These are phyloP conservation scores for Inga laurina DNA, from an alignment of 306 rosid genomes.

Conservation along the genomic window DNA sequence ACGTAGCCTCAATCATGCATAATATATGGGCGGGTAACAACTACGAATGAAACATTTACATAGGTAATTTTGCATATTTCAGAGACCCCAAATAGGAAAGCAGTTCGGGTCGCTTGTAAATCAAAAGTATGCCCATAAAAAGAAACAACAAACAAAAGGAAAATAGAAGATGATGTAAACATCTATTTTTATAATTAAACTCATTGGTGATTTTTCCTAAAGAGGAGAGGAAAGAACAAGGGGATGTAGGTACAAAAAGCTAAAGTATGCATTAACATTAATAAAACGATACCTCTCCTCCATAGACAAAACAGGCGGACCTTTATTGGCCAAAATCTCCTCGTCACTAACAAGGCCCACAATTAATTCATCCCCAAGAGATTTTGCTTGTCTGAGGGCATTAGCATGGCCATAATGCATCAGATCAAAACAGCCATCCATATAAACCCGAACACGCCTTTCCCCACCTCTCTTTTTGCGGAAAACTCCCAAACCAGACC, in stretches of 20 bases:
- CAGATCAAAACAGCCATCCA: slow-evolving; percentile 99
- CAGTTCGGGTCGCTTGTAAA: background rate
- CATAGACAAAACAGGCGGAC: slow-evolving; percentile 93
- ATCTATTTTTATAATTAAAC: background rate
- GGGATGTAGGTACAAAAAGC: background rate
- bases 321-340: slow-evolving; percentile 87
- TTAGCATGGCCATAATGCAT: slow-evolving; percentile 99
- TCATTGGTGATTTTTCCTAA: background rate
- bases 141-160: background rate
- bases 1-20: background rate
- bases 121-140: background rate
- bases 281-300: slow-evolving; percentile 70
- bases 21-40: background rate
- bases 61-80: no score
- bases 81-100: slow-evolving; percentile 1
- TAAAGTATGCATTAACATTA: background rate
- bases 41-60: background rate
- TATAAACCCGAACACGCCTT: slow-evolving; percentile 88
- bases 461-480: slow-evolving; percentile 67
- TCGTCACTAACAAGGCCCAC: slow-evolving; percentile 95
- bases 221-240: background rate
- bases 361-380: slow-evolving; percentile 90
- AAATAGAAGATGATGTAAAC: background rate
- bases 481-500: slow-evolving; percentile 76
- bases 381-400: slow-evolving; percentile 97